Conservation (phyloP, 352 stramenopile genomes). For the Thalassiosira livingstoniorum region DNA sequence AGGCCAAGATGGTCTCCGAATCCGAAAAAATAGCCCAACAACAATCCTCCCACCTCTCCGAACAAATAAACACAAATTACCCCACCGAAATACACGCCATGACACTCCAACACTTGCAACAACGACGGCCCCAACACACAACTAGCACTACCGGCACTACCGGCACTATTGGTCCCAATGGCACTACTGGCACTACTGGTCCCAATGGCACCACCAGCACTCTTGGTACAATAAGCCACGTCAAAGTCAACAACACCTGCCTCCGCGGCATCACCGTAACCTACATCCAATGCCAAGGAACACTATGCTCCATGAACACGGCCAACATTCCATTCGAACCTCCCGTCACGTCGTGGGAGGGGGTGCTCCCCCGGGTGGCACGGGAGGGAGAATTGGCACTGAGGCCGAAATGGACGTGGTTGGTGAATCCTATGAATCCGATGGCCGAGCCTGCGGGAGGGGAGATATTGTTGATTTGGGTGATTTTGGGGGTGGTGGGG, state of each 20-base stretch:
- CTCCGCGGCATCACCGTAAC: neutral
- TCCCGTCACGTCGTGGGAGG: conserved; percentile 16
- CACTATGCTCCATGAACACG: conserved; percentile 18
- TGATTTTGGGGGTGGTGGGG: conserved; percentile 6
- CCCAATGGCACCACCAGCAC: too few relatives aligned
- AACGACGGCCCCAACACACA: neutral
- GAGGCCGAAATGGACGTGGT: conserved; percentile 3
- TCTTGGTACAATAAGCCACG: conserved; percentile 21
- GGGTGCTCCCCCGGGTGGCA: neutral
- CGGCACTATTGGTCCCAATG: neutral
- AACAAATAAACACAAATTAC: conserved; percentile 10
- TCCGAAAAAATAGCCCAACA: conserved; percentile 33
- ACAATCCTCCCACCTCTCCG: too few relatives aligned
- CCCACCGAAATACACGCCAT: conserved; percentile 4
- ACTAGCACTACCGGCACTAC: conserved; percentile 14
- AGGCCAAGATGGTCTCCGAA: too few relatives aligned
- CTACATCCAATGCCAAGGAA: conserved; percentile 23
- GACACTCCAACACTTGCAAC: neutral
- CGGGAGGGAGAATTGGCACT: conserved; percentile 11
- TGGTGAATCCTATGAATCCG: conserved; percentile 12
- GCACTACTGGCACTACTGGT: neutral
- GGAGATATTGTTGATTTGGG: neutral
- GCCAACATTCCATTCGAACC: conserved; percentile 14
- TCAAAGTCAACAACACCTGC: conserved; percentile 2
- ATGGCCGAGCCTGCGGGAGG: neutral